These are phyloP conservation scores for Backusella psychrophila DNA, from an alignment of 192 early-diverging fungal species.

Conservation along the genomic window DNA sequence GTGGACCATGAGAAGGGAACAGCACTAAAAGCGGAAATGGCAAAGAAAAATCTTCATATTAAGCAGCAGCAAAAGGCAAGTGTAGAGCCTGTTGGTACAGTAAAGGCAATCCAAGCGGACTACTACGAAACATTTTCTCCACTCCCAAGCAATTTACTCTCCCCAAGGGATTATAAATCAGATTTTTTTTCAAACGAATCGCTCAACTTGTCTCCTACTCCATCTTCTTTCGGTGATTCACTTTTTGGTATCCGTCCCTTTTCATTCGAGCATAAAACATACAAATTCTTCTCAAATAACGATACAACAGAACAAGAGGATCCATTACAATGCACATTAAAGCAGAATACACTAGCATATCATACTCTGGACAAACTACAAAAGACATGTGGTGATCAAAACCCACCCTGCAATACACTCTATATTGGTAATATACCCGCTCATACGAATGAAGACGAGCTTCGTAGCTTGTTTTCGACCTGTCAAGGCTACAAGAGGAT, in stretches of 20 bases:
- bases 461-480: constrained; percentile 75
- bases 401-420: constrained; percentile 98
- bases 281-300: not conserved
- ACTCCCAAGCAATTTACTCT: constrained; percentile 54
- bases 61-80: constrained; percentile 47
- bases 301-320: constrained; percentile 22
- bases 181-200: constrained; percentile 5
- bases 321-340: constrained; percentile 43
- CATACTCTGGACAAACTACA: constrained; percentile 21
- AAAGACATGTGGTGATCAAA: constrained; percentile 75
- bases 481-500: constrained; percentile 89
- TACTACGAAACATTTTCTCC: constrained; percentile 44
- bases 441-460: constrained; percentile 88
- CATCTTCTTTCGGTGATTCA: constrained; percentile 39
- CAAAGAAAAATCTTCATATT: constrained; percentile 97
- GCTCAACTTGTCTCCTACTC: constrained; percentile 27
- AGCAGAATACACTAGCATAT: constrained; percentile 40
- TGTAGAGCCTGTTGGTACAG: not conserved
- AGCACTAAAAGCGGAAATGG: constrained; percentile 96
- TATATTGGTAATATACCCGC: constrained; percentile 96
- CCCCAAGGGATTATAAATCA: constrained; percentile 37
- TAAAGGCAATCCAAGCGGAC: not conserved
- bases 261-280: constrained; percentile 29
- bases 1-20: constrained; percentile 84
- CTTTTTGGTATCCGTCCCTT: constrained; percentile 26